These are phyloP conservation scores for Clonostachys byssicola DNA, from an alignment of 2,329 filamentous ascomycete species.

Conservation along the genomic window DNA sequence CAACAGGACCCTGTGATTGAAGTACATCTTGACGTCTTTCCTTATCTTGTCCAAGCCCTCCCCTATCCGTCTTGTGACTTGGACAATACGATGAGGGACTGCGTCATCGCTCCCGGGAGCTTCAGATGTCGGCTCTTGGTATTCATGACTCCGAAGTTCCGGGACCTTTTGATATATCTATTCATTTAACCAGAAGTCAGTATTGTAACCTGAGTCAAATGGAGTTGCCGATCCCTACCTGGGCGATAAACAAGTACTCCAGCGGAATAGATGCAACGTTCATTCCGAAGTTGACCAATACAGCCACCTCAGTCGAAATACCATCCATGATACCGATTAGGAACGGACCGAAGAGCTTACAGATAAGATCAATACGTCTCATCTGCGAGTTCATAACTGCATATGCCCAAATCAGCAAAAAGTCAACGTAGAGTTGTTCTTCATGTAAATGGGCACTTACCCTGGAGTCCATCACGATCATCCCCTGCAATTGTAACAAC, in stretches of 20 bases:
- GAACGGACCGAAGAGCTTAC: conserved; percentile 54
- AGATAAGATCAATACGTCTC: conserved; percentile 57
- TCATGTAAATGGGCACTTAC: background rate
- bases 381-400: conserved; percentile 51
- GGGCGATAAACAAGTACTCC: conserved; percentile 48
- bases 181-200: too few species aligned
- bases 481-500: conserved; percentile 33
- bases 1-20: conserved; percentile 50
- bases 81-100: background rate
- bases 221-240: conserved; percentile 8
- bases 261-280: conserved; percentile 40
- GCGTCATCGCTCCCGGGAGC: background rate
- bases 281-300: conserved; percentile 42
- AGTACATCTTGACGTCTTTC: conserved; percentile 31
- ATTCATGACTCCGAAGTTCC: conserved; percentile 5
- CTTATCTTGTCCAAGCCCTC: background rate
- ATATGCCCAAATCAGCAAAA: conserved; percentile 6
- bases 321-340: conserved; percentile 48
- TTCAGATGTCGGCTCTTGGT: background rate
- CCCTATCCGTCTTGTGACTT: too few species aligned
- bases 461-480: conserved; percentile 1
- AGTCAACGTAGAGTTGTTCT: background rate
- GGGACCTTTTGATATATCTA: conserved; percentile 15
- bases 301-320: conserved; percentile 40
- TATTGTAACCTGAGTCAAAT: too few species aligned